Conservation (phyloP, 2,329 filamentous ascomycete species). For the Fusarium irregulare region DNA sequence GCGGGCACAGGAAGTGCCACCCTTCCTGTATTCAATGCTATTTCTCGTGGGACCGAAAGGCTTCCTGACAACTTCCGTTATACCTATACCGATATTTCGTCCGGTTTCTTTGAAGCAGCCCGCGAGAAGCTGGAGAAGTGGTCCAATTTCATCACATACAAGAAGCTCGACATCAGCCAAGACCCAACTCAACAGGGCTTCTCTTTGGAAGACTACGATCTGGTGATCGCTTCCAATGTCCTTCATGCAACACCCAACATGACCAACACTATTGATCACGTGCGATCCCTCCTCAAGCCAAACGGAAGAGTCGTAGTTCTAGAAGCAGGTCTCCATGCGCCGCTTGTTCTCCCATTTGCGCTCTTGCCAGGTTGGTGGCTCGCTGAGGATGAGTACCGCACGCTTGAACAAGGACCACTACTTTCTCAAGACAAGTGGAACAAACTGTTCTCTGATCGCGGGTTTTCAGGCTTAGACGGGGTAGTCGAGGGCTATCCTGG, state of each 20-base stretch:
- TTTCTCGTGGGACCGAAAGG: background rate
- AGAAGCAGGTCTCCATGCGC: background rate
- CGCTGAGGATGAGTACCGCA: background rate
- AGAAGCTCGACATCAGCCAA: background rate
- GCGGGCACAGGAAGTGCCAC: background rate
- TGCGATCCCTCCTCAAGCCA: background rate
- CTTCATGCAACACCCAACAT: background rate
- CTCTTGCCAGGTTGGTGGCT: background rate
- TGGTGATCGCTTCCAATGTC: background rate
- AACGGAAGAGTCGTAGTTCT: background rate
- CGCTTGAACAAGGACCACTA: background rate
- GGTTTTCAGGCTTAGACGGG: background rate
- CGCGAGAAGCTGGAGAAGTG: background rate
- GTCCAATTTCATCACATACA: background rate
- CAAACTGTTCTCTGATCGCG: background rate
- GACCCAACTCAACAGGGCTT: background rate
- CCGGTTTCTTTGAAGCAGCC: background rate
- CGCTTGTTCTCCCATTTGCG: background rate
- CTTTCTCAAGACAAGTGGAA: background rate
- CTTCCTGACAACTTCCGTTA: background rate
- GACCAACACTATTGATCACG: background rate
- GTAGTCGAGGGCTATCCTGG: background rate
- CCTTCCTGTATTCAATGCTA: background rate
- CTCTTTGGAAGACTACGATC: background rate
- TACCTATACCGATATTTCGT: background rate